Evolutionary conservation across 208 protist genomes (phyloP).

Genomic region (Eutreptiella sp.): DNA sequence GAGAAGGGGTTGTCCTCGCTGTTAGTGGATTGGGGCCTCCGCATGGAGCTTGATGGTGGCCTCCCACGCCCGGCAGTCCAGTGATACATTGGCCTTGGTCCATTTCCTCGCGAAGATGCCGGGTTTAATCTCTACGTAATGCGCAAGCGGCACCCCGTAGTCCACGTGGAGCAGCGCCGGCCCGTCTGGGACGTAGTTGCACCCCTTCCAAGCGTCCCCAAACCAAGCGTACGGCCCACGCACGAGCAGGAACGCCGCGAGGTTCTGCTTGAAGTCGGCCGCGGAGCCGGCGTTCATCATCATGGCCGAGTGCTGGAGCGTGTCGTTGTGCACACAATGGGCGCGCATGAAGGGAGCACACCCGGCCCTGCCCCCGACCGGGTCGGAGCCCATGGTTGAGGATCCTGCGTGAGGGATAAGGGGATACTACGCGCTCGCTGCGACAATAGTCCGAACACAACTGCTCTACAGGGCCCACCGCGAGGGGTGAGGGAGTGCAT

Average conservation of each 20-base stretch:
- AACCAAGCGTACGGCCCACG: conserved; percentile 5
- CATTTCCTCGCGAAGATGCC: not conserved
- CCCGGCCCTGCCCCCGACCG: not conserved
- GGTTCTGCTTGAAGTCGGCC: not conserved
- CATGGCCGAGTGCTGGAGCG: not conserved
- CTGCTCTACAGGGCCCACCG: too few relatives aligned
- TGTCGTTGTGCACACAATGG: not conserved
- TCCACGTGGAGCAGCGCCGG: not conserved
- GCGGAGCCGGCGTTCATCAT: not conserved
- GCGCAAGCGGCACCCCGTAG: not conserved
- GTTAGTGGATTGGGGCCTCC: too few relatives aligned
- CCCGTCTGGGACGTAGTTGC: too few relatives aligned
- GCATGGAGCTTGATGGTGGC: too few relatives aligned
- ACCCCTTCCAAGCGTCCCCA: not conserved
- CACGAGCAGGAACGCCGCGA: conserved; percentile 13
- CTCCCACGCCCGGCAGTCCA: not conserved
- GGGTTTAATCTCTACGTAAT: not conserved
- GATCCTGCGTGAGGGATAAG: too few relatives aligned
- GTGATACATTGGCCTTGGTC: not conserved
- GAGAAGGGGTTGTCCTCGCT: too few relatives aligned
- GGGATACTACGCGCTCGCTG: too few relatives aligned
- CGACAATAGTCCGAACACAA: too few relatives aligned
- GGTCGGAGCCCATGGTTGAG: too few relatives aligned
- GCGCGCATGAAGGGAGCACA: too few relatives aligned
- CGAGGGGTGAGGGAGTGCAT: too few relatives aligned